Percentiles rank a stretch among this genome's conserved stretches.
These are phyloP conservation scores for Pterocarpus santalinus DNA, from an alignment of 306 rosid species.

Conservation along the genomic window DNA sequence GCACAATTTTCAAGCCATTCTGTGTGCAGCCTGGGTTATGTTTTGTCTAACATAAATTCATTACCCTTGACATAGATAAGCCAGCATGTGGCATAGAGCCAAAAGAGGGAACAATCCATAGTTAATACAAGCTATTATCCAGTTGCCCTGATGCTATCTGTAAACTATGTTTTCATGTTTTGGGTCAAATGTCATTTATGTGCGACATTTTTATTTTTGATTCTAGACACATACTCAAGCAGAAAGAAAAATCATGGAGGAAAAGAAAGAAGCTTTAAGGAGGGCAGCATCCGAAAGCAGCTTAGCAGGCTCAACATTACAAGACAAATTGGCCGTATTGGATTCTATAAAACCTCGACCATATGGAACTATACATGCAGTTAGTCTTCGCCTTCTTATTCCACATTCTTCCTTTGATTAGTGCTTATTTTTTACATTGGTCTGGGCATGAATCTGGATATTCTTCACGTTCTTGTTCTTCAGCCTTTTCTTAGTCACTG, in stretches of 20 bases:
- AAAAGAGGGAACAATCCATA: background rate
- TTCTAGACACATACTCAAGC: slow-evolving; percentile 83
- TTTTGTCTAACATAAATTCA: background rate
- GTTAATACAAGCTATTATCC: background rate
- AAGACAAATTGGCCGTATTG: slow-evolving; percentile 53
- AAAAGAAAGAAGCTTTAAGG: slow-evolving; percentile 62
- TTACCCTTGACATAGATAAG: background rate
- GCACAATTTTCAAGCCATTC: background rate
- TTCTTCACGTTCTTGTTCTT: slow-evolving; percentile 9
- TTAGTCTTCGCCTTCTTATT: slow-evolving; percentile 45
- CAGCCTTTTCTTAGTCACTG: background rate
- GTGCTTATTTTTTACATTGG: slow-evolving; percentile 24
- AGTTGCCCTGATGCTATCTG: slow-evolving; percentile 18
- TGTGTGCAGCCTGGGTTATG: background rate
- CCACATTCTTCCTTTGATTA: slow-evolving; percentile 26
- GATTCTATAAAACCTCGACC: slow-evolving; percentile 56
- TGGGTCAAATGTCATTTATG: slow-evolving; percentile 23
- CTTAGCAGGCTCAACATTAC: slow-evolving; percentile 48
- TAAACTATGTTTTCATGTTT: slow-evolving; percentile 14
- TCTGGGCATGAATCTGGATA: slow-evolving; percentile 20
- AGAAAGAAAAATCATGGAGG: slow-evolving; percentile 71
- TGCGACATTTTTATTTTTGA: slow-evolving; percentile 44
- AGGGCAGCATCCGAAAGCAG: slow-evolving; percentile 61
- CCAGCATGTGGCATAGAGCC: background rate
- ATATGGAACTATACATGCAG: slow-evolving; percentile 63